These are phyloP conservation scores for Lachnellula cervina DNA, from an alignment of 2,329 filamentous ascomycete species.

Conservation along the genomic window DNA sequence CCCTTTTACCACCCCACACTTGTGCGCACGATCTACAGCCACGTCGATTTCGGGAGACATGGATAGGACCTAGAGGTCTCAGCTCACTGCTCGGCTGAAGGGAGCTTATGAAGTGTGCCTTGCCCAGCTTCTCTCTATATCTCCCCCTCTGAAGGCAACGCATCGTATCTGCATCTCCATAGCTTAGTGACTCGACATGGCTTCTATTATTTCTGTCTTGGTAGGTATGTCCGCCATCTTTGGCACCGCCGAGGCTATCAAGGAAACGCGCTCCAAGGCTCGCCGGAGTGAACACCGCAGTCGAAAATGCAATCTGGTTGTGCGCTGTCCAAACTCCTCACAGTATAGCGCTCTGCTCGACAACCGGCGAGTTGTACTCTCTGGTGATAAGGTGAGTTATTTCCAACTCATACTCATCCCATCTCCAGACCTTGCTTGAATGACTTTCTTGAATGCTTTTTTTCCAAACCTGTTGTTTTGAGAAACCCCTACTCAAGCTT, in stretches of 20 bases:
- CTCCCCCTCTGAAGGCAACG: too few relatives aligned
- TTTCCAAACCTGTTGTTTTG: not conserved
- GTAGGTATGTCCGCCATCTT: constrained; percentile 35
- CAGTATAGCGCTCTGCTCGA: constrained; percentile 40
- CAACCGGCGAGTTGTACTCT: constrained; percentile 40
- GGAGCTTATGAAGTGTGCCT: too few relatives aligned
- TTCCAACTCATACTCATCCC: not conserved
- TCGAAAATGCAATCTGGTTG: constrained; percentile 43
- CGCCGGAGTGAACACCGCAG: constrained; percentile 46
- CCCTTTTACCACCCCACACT: too few relatives aligned
- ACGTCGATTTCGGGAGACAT: too few relatives aligned
- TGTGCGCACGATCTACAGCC: too few relatives aligned
- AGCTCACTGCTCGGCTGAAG: too few relatives aligned
- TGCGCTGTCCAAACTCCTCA: constrained; percentile 41
- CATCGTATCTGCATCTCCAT: too few relatives aligned
- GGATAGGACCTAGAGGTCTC: too few relatives aligned
- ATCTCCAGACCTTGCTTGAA: constrained; percentile 10
- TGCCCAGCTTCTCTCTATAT: too few relatives aligned
- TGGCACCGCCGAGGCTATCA: constrained; percentile 45
- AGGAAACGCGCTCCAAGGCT: constrained; percentile 45
- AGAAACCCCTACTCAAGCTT: constrained; percentile 5
- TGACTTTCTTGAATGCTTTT: too few relatives aligned
- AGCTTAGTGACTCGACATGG: too few relatives aligned
- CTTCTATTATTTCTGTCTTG: too few relatives aligned
- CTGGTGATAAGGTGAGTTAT: constrained; percentile 37